Base-by-base conservation (phyloP, 371 early-diverging fungal species). In the Circinella minor region DNA sequence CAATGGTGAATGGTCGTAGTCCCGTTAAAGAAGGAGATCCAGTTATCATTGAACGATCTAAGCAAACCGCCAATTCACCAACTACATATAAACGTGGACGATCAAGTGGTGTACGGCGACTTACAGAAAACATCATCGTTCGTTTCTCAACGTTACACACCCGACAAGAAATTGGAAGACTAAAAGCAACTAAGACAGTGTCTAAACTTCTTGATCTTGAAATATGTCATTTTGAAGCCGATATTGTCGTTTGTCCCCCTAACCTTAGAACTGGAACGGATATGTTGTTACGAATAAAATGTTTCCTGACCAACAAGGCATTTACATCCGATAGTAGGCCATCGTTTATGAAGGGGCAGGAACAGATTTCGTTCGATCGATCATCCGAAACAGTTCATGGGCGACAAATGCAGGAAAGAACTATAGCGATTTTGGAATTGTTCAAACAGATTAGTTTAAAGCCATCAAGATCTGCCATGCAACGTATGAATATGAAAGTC, bases 241-340 rank as follows among this genome's bases (percentile, higher is more conserved):
- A 76, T 0, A 67, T 87, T 18, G 80, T 87, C 8, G 74, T 76
- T 62, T 73, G 81, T 36, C 79, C 81, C 34, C 49, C 65, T 1
- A 13, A 54, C 0, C 67, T 86, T n/a, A 71, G 69, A n/a, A 81
- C 83, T 3, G 89, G 86, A 8, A 84, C 83, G 11, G 89, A 88
- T 68, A 80, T 88, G 20, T 74, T 88, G 3, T 38, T 88, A 13
- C 77, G 77, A 0, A 68, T 88, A 55, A 63, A 75, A 34, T 86
- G 86, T 36, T 86, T 79, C 47, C 38, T 88, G 3, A 69, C 74
- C 0, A 76, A 77, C 0, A 55, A 59, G 0, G 86, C 85, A 0
- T 81, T 88, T 36, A 43, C 11, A 20, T 62, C n/a, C 15, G 36
- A 51, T 63, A 37, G 7, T 37, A 51, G 17, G 9, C 1, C 3